Evolutionary conservation across 1,284 basidiomycete species (phyloP), one percentile per base, ranked within the genome.

Genomic region (Flammula alnicola): DNA sequence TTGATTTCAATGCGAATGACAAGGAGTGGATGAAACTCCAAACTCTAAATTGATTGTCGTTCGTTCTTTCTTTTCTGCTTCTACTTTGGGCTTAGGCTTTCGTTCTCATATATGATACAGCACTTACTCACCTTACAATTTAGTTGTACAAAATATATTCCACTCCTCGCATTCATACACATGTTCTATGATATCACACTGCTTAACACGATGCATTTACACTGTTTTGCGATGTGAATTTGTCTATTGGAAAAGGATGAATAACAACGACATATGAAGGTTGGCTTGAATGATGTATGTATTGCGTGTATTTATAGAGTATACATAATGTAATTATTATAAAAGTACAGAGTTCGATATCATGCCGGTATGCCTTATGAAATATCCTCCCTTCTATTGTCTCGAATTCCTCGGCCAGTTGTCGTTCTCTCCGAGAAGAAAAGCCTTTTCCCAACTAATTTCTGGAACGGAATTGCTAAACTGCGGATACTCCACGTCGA

Each of bases 11-110:
- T 46, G 84, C 88, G 9, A 84, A 86, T 55, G 85, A 89, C 60
- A 86, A 81, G 67, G 88, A 90, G 65, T 91, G 88, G 88, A 88
- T 85, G 79, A 90, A 90, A 65, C 67, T 86, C 43, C 86, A 87
- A 62, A 83, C 75, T 61, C 64, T 91, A 47, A 88, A 90, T 65
- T 86, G 60, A 75, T 49, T 12, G 25, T 30, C 11, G 14, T 31
- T 31, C 29, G 40, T 54, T 16, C 39, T 43, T 51, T 52, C 17
- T 39, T 50, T 30, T 26, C 39, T 40, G 23, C 31, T 33, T 41
- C 22, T 47, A 35, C 42, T 33, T 40, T 44, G 44, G 35, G 16
- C 31, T 38, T 30, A 38, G 44, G n/a, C 27, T 39, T 30, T 47
- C 36, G 29, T 39, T 47, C 31, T 44, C 31, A 22, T 31, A 33